Evolutionary conservation across 805 yeast species (phyloP), one percentile per base, ranked within the genome.

Genomic region (Metschnikowia lunata): DNA sequence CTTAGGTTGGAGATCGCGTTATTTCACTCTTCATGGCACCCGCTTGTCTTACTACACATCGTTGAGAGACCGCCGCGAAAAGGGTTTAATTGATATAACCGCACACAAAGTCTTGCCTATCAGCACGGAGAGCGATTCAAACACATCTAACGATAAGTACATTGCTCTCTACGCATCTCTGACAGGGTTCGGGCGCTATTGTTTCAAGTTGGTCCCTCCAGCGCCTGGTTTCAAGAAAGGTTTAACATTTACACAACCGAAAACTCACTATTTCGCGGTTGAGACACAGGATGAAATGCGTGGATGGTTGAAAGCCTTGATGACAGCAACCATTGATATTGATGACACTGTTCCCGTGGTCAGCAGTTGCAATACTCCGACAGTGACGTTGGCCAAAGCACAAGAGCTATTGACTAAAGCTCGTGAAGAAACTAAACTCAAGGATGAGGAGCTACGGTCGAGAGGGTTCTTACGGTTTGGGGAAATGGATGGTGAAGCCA

Each of bases 191-290:
- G 98, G 98, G n/a, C 75, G 95, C 34, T 87, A 80, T 60, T 88
- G 96, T 58, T 91, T 93, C 72, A 90, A 90, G 63, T 63, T 93
- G 10, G 80, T 90, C 4, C 99, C 99, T 8, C 99, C 99, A 0
- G 96, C 95, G 2, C 98, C 98, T 0, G 99, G 99, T 0, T 87
- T 91, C 42, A 83, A 84, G 52, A 91, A 90, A 66, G 98, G 98
- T 0, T 78, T 93, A 45, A 90, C 96, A 0, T 93, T 93, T 63
- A 93, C 99, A 0, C 96, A 90, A 51, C 99, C 96, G 27, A 88
- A 89, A 53, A 86, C 89, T 7, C 99, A 93, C 58, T 93, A 85
- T 63, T 93, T 93, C 74, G 97, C 98, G 0, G 97, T 91, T 36
- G 97, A 93, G 39, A 76, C 88, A 0, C 79, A 75, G 45, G 96